Conservation (phyloP, 768 basidiomycete species). For the Crucibulum laeve region DNA sequence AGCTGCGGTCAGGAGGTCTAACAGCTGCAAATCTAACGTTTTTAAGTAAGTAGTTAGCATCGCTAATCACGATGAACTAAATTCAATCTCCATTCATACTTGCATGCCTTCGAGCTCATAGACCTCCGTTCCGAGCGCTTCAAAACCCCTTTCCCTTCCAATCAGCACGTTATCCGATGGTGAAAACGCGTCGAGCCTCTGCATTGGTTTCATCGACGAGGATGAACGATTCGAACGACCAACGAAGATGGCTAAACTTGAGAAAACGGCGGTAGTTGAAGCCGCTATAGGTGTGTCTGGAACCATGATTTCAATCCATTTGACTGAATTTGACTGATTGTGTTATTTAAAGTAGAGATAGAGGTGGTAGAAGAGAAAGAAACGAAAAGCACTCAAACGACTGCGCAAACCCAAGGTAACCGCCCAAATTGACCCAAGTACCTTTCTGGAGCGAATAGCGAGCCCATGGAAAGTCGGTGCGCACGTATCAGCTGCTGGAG, state of each 20-base stretch:
- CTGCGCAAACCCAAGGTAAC: neutral
- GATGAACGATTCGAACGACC: conserved; percentile 1
- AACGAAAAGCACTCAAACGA: neutral
- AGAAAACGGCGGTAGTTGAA: neutral
- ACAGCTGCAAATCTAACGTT: no score
- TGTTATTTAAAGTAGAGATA: neutral
- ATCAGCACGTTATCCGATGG: no score
- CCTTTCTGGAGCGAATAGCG: conserved; percentile 23
- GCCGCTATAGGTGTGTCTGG: neutral
- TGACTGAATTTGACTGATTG: neutral
- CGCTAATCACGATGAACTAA: no score
- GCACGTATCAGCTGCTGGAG: conserved; percentile 79
- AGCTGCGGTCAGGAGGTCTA: no score
- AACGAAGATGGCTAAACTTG: neutral
- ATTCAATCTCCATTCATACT: no score
- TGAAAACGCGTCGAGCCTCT: no score
- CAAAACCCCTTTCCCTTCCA: no score
- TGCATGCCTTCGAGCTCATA: no score
- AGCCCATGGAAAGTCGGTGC: conserved; percentile 73
- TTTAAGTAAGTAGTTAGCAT: no score
- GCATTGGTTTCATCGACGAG: no score
- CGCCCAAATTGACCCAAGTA: neutral
- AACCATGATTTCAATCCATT: neutral
- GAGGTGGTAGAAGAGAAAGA: neutral
- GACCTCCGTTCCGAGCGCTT: no score